These are phyloP conservation scores for Curvularia lunata DNA, from an alignment of 2,329 filamentous ascomycete species.

Conservation along the genomic window DNA sequence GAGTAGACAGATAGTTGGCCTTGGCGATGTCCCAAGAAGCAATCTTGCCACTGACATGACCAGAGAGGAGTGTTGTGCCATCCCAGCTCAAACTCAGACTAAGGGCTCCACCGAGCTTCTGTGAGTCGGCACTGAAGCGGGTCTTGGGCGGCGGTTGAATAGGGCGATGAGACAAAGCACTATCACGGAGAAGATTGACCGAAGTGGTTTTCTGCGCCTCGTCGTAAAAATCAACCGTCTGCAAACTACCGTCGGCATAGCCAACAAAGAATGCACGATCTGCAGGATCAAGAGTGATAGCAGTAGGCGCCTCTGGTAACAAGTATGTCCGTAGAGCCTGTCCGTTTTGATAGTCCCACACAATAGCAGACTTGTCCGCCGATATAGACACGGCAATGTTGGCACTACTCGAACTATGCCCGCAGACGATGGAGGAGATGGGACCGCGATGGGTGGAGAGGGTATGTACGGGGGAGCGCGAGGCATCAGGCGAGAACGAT, in stretches of 20 bases:
- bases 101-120: conserved; percentile 69
- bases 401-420: conserved; percentile 72
- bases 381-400: conserved; percentile 86
- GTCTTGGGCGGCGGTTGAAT: conserved; percentile 50
- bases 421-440: conserved; percentile 68
- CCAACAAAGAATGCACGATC: conserved; percentile 82
- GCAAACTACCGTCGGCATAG: conserved; percentile 80
- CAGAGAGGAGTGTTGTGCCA: conserved; percentile 78
- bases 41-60: conserved; percentile 80
- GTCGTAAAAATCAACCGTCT: conserved; percentile 76
- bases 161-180: conserved; percentile 63
- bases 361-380: conserved; percentile 83
- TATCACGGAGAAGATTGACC: conserved; percentile 53
- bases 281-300: conserved; percentile 78
- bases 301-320: conserved; percentile 74
- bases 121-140: conserved; percentile 60
- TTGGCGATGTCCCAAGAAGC: conserved; percentile 80
- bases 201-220: conserved; percentile 51
- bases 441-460: conserved; percentile 78
- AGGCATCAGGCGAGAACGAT: conserved; percentile 61
- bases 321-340: conserved; percentile 80
- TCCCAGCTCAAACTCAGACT: conserved; percentile 81
- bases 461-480: conserved; percentile 73
- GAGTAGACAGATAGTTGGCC: conserved; percentile 68
- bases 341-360: conserved; percentile 90